Evolutionary conservation across 805 yeast species (phyloP), one percentile per base, ranked within the genome.

Genomic region (Candida suzukii): DNA sequence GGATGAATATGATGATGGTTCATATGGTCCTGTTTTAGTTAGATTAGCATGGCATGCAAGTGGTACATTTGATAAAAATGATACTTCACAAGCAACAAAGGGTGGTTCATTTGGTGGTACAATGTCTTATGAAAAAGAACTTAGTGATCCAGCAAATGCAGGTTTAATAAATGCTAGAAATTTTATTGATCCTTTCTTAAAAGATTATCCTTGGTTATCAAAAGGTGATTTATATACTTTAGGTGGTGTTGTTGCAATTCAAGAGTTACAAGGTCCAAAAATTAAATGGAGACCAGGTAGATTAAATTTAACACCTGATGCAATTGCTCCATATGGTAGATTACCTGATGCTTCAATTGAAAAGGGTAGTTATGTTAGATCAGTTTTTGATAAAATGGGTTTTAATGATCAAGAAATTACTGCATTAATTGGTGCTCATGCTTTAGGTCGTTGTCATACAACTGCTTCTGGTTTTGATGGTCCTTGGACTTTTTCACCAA

Each of bases 401-500:
- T 68, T 73, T 48, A 61, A 57, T 38, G 76, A 70, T 49, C 57
- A 59, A 49, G 77, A 73, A 49, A 64, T 70, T 44, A 76, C 71
- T 18, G 63, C 66, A 34, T 53, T 73, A 38, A 58, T 69, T 33
- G 77, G 77, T 30, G 74, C 74, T 13, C 77, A 73, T 52, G 63
- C 68, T 12, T 45, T 73, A 31, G 77, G 77, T 22, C 55, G 76
- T 50, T 68, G 76, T 46, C 77, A 72, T 49, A 53, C 54, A 43
- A 58, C 71, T 48, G 75, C 79, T 46, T 76, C 88, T 19, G 95
- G 95, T 2, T 88, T 71, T 66, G 93, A 84, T 49, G 95, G 95
- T 13, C 88, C 91, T 46, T 87, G 95, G 95, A 90, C 91, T 30
- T 83, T 82, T 41, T 76, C 83, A 31, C 87, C 93, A 41, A 84